A percentile compares a stretch with the other conserved stretches of the same genome.
Evolutionary conservation across 2,329 filamentous ascomycete species (phyloP).

Genomic region (Xylaria multiplex): DNA sequence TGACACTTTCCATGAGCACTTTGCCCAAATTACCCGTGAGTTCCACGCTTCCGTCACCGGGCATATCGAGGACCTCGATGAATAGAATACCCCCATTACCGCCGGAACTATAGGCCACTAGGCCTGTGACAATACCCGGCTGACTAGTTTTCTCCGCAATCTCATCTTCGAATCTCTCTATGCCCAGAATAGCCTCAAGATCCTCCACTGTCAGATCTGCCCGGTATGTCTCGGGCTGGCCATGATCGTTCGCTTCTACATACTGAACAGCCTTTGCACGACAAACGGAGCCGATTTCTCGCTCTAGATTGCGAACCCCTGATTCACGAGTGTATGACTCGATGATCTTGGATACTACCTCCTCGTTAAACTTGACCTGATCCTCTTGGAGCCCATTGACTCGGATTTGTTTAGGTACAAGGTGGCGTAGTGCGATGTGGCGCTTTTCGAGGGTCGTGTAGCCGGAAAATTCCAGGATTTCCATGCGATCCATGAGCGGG

Average conservation of each 20-base stretch:
- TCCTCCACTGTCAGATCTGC: slow-evolving; percentile 79
- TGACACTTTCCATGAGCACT: slow-evolving; percentile 95
- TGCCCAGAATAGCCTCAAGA: slow-evolving; percentile 89
- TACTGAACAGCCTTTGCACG: slow-evolving; percentile 95
- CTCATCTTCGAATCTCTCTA: slow-evolving; percentile 94
- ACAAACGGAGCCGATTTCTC: slow-evolving; percentile 93
- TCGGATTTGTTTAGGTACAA: slow-evolving; percentile 95
- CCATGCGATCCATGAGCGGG: slow-evolving; percentile 96
- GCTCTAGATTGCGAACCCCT: slow-evolving; percentile 93
- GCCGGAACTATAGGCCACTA: slow-evolving; percentile 92
- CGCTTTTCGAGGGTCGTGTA: slow-evolving; percentile 98
- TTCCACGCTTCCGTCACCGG: slow-evolving; percentile 89
- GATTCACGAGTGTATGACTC: slow-evolving; percentile 96
- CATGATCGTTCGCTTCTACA: slow-evolving; percentile 85
- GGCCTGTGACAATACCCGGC: slow-evolving; percentile 92
- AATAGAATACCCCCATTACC: slow-evolving; percentile 97
- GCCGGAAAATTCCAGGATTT: slow-evolving; percentile 90
- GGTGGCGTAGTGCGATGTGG: slow-evolving; percentile 89
- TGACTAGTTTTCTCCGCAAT: slow-evolving; percentile 86
- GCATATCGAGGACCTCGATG: slow-evolving; percentile 98
- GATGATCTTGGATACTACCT: slow-evolving; percentile 94
- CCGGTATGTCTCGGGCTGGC: slow-evolving; percentile 74
- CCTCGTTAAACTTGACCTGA: slow-evolving; percentile 79
- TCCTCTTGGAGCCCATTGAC: slow-evolving; percentile 84
- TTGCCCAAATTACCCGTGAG: slow-evolving; percentile 96